These are phyloP conservation scores for Conoideocrella luteorostrata DNA, from an alignment of 2,329 filamentous ascomycete species.

Conservation along the genomic window DNA sequence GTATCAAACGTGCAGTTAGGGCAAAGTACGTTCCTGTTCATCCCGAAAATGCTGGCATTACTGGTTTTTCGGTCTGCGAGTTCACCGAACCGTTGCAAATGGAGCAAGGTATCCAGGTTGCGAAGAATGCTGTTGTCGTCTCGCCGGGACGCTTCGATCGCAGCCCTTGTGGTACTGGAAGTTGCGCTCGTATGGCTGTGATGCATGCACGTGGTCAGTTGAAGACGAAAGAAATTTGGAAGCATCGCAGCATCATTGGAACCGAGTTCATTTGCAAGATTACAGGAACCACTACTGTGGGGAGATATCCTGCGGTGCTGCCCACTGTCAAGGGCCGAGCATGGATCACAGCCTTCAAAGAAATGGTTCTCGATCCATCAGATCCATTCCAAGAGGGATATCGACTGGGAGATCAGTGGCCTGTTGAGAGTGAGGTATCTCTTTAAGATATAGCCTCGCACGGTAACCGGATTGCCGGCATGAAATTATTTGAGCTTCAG, in stretches of 20 bases:
- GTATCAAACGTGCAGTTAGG: constrained; percentile 34
- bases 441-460: too few relatives aligned
- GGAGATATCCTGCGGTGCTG: constrained; percentile 30
- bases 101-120: constrained; percentile 18
- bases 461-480: too few relatives aligned
- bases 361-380: constrained; percentile 34
- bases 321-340: constrained; percentile 35
- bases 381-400: constrained; percentile 37
- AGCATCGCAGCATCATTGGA: constrained; percentile 34
- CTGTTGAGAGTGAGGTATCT: too few relatives aligned
- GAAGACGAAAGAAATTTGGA: constrained; percentile 27
- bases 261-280: constrained; percentile 35
- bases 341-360: constrained; percentile 39
- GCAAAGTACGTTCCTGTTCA: constrained; percentile 30
- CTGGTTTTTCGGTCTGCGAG: constrained; percentile 29
- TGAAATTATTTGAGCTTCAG: too few relatives aligned
- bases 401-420: constrained; percentile 7
- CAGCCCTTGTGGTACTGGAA: constrained; percentile 40
- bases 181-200: constrained; percentile 35
- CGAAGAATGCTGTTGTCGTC: constrained; percentile 35
- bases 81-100: constrained; percentile 28
- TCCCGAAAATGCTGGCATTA: constrained; percentile 34
- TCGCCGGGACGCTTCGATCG: constrained; percentile 38
- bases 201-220: constrained; percentile 34
- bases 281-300: constrained; percentile 29